Evolutionary conservation across 73 alveolate species (phyloP).

Genomic region (Blepharisma japonicum): DNA sequence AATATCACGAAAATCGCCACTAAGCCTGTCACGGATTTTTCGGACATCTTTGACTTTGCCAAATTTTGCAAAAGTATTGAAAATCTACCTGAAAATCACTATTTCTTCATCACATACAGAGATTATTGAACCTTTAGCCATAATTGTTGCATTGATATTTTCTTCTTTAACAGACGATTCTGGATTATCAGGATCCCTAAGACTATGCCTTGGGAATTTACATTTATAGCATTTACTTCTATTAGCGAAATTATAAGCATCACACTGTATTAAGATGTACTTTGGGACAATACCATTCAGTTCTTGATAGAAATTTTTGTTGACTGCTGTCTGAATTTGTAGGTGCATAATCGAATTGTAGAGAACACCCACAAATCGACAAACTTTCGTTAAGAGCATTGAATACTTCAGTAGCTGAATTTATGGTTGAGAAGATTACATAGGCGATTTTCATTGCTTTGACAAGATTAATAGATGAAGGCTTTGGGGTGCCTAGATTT

Average conservation of each 20-base stretch:
- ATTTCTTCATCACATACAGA: neutral
- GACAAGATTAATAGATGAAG: neutral
- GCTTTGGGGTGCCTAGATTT: neutral
- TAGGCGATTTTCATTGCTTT: neutral
- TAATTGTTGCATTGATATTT: slow-evolving; percentile 8
- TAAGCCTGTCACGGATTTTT: neutral
- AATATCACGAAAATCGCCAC: neutral
- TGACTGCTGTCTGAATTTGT: neutral
- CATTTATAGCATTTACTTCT: neutral
- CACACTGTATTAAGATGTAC: slow-evolving; percentile 14
- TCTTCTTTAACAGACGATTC: neutral
- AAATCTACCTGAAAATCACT: too few relatives aligned
- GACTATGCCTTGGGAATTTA: too few relatives aligned
- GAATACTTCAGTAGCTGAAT: neutral
- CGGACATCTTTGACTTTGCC: neutral
- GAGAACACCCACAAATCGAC: neutral
- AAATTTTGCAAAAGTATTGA: neutral
- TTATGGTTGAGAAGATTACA: neutral
- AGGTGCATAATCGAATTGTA: neutral
- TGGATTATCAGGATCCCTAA: neutral
- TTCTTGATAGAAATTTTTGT: neutral
- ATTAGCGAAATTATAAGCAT: neutral
- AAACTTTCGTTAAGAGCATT: neutral
- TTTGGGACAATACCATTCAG: slow-evolving; percentile 1
- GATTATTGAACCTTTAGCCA: neutral